Conservation (phyloP, 2,329 filamentous ascomycete genomes). For the Ilyonectria destructans region DNA sequence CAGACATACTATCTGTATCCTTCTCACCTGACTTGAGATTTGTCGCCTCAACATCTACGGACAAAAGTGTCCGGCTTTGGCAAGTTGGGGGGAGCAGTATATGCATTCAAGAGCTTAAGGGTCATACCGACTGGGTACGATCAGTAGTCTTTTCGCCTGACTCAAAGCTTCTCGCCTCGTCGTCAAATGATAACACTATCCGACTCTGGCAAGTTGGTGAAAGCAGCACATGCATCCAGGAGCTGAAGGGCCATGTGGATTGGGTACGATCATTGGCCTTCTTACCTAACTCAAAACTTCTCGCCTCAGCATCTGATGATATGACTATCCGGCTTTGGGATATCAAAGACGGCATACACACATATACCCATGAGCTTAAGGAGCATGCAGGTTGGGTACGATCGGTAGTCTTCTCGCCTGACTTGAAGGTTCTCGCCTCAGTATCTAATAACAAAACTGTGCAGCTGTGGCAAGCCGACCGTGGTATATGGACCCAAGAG, state of each 20-base stretch:
- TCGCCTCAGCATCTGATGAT: background rate
- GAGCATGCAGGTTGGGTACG: too few relatives aligned
- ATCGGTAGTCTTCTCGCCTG: too few relatives aligned
- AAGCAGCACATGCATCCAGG: background rate
- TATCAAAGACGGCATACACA: background rate
- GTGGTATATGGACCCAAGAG: background rate
- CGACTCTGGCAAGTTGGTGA: constrained; percentile 1
- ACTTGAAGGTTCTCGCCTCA: background rate
- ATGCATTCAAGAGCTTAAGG: too few relatives aligned
- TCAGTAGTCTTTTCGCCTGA: constrained; percentile 14
- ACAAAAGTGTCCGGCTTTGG: background rate
- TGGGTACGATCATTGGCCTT: background rate
- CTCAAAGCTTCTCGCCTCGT: background rate
- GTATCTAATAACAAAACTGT: too few relatives aligned
- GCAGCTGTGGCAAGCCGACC: too few relatives aligned
- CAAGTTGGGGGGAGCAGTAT: too few relatives aligned
- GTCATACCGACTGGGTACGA: too few relatives aligned
- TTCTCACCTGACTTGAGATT: background rate
- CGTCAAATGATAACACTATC: background rate
- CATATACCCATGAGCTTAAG: too few relatives aligned
- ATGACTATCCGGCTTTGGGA: background rate
- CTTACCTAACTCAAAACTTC: background rate
- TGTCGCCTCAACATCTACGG: background rate
- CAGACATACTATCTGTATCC: background rate
- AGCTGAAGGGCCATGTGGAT: background rate